Evolutionary conservation across 78 protist genomes (phyloP), one percentile per base, ranked within the genome.

Genomic region (Dictyostelium firmibasis): DNA sequence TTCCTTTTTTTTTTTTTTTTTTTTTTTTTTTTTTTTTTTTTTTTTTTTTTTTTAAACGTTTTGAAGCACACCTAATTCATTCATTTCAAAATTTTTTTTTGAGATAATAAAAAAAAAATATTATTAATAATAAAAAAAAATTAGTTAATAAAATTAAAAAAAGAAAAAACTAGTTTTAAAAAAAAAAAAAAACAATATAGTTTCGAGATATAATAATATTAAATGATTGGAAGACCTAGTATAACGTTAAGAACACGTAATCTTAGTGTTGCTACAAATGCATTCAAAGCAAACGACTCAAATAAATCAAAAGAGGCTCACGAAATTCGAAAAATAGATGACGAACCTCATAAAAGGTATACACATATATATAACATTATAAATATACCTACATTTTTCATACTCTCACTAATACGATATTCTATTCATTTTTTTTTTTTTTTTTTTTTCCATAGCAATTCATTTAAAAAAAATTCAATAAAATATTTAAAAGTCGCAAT

Each of bases 341-440:
- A 86, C 67, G 92, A 86, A 60, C 92, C 92, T 25, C 92, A 86
- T 77, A 86, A 86, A 77, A 86, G 92, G 92, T 85, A 85, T 27
- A 57, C 5, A 57, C 20, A 4, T 3, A 20, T 20, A 50, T 50
- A 50, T 44, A 44, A n/a, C n/a, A n/a, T n/a, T 0, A 44, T 7
- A 44, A 41, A 41, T 41, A 41, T 1, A 41, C 9, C 5, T 41
- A 41, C 9, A 18, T 0, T 2, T 57, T 23, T 23, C 27, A 60
- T 60, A 2, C 20, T 31, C 44, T n/a, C n/a, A n/a, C n/a, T n/a
- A n/a, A n/a, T n/a, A n/a, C n/a, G n/a, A 25, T 41, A 44, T 31
- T 27, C 38, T 16, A 67, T 23, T 69, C 27, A 10, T 5, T 67
- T 36, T n/a, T 62, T 20, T 35, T 36, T 57, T 64, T 25, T 69